Evolutionary conservation across 495 filamentous ascomycete species (phyloP).

Genomic region (Xylaria curta): DNA sequence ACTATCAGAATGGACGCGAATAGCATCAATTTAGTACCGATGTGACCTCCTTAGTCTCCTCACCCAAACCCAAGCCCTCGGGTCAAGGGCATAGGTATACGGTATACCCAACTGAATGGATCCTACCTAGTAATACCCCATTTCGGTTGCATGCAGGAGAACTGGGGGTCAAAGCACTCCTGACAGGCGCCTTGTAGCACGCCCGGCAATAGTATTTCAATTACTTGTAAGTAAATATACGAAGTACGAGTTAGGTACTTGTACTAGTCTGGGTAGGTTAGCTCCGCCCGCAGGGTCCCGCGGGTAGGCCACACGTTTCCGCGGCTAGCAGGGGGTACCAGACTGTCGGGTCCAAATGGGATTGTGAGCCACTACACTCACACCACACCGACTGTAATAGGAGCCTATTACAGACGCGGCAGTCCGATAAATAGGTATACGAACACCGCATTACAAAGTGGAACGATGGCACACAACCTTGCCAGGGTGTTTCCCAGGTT

Average conservation of each 20-base stretch:
- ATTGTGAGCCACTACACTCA: background rate
- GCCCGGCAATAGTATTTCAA: background rate
- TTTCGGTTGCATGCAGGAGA: background rate
- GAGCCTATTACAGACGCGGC: background rate
- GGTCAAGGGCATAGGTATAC: background rate
- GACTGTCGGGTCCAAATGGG: background rate
- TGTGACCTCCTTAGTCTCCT: background rate
- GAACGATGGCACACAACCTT: background rate
- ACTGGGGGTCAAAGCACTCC: background rate
- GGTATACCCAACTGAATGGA: background rate
- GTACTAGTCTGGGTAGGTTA: background rate
- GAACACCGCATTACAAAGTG: slow-evolving; percentile 10
- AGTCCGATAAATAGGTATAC: background rate
- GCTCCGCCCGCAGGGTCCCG: background rate
- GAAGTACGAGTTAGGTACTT: too few species aligned
- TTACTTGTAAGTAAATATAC: too few species aligned
- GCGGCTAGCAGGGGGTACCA: slow-evolving; percentile 13
- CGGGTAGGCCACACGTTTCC: background rate
- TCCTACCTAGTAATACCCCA: background rate
- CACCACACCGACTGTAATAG: background rate
- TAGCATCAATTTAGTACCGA: background rate
- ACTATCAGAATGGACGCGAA: background rate
- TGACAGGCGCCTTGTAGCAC: background rate
- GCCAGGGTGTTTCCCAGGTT: background rate
- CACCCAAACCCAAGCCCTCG: slow-evolving; percentile 8